A percentile compares a stretch with the other conserved stretches of the same genome.
phyloP scores from a whole-genome alignment of 2,329 filamentous ascomycete species.

The Trichoderma oligosporum region DNA sequence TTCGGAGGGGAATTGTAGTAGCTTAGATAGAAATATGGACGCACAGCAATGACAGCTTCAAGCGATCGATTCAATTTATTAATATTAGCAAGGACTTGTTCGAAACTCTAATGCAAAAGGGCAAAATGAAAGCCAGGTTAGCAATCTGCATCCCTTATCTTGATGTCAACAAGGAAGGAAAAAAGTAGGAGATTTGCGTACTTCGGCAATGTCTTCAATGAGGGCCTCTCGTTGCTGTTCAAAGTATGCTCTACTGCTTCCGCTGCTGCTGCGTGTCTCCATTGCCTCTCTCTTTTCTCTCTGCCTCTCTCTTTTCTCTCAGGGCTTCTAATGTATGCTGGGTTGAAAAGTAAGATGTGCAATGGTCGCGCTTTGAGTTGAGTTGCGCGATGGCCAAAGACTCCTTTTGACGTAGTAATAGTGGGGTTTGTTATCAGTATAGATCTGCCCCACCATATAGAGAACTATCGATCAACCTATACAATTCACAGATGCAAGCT shows the following conservation, averaged over 20 bases:
- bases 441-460: neutral
- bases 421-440: neutral
- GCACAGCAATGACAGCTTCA: constrained; percentile 83
- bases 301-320: neutral
- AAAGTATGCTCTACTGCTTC: constrained; percentile 58
- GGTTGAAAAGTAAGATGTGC: too few relatives aligned
- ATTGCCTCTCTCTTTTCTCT: constrained; percentile 17
- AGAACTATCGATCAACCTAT: too few relatives aligned
- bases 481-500: neutral
- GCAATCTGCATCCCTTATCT: too few relatives aligned
- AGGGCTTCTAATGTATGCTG: too few relatives aligned
- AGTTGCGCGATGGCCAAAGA: neutral
- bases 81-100: constrained; percentile 90
- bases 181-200: constrained; percentile 35
- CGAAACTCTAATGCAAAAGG: constrained; percentile 56
- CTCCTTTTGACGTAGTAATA: neutral
- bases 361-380: neutral
- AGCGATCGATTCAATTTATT: constrained; percentile 91
- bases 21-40: constrained; percentile 27
- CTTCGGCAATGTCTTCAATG: constrained; percentile 68
- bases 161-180: neutral
- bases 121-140: too few relatives aligned
- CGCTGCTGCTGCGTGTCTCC: constrained; percentile 34
- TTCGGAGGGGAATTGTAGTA: neutral
- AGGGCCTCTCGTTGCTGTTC: constrained; percentile 71